Evolutionary conservation across 176 grass and related monocot species (phyloP), one percentile per base, ranked within the genome.

Genomic region (Panicum miliaceum): DNA sequence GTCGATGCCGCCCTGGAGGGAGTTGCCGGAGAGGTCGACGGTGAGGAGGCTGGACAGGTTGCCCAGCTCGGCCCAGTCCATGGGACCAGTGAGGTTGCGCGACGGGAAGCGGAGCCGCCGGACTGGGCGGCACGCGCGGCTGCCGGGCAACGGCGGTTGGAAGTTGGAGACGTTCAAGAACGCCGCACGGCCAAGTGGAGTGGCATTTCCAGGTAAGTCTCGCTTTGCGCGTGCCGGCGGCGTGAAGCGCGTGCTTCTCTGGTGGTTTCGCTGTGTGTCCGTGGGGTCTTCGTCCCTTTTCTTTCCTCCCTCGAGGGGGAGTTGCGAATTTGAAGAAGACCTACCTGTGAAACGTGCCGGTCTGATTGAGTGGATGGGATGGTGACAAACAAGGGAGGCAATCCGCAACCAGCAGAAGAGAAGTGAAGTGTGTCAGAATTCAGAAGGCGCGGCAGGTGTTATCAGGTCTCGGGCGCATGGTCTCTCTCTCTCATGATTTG

Each of bases 21-120:
- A 78, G 90, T 97, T 97, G 51, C 81, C 70, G 20, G 90, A 93
- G 53, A 97, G 89, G 86, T 94, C 53, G 75, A 97, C 75, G 57
- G 40, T 37, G 36, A 70, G 86, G 51, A 97, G 95, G 40, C 70
- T 57, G 13, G 87, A 59, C 8, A 97, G 81, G 79, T 77, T 91
- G 16, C 57, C 64, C 0, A 97, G 88, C 37, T 16, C 73, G 20
- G 8, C 40, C 95, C 95, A 97, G 9, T 68, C 29, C 5, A 97
- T 71, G 40, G 48, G 42, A 25, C 95, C 95, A 0, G 77, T 85
- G 41, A 97, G 90, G 68, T 91, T 86, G 0, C 43, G 54, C 4
- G 79, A 90, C 52, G 86, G 65, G 83, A 93, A 70, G 2, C 0
- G 27, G n/a, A 97, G 81, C 36, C 84, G 53, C 59, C 81, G 25